phyloP scores from a whole-genome alignment of 768 basidiomycete species.

The Russula sp. region DNA sequence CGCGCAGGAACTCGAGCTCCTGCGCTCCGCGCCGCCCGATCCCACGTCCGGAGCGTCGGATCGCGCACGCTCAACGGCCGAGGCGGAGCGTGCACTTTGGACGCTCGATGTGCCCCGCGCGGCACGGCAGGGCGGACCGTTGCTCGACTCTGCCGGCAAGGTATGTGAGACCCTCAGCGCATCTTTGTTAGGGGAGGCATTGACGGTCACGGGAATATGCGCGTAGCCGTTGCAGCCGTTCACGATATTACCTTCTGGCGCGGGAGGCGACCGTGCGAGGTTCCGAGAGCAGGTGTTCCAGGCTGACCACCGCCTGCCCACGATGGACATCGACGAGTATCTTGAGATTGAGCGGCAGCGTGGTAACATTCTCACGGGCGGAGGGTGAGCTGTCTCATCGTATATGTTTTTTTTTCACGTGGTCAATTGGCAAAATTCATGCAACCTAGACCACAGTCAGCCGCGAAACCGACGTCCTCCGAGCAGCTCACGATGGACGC shows the following conservation, averaged over 20 bases:
- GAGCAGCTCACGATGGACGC: constrained; percentile 75
- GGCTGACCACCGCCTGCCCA: constrained; percentile 77
- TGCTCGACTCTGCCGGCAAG: constrained; percentile 73
- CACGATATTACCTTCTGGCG: constrained; percentile 73
- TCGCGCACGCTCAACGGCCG: constrained; percentile 32
- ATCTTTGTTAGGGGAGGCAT: constrained; percentile 8
- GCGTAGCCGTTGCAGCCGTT: constrained; percentile 82
- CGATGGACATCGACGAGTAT: constrained; percentile 95
- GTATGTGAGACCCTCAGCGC: constrained; percentile 36
- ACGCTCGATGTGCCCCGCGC: constrained; percentile 51
- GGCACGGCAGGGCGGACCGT: constrained; percentile 38
- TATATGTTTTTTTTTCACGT: background rate
- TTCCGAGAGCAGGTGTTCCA: constrained; percentile 80
- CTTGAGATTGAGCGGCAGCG: constrained; percentile 76
- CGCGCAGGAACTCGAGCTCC: constrained; percentile 65
- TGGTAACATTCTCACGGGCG: constrained; percentile 83
- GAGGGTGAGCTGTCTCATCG: constrained; percentile 55
- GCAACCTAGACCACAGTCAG: constrained; percentile 19
- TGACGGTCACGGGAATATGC: background rate
- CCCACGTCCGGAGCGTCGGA: constrained; percentile 29
- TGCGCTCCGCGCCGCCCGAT: constrained; percentile 45
- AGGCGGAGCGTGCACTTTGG: constrained; percentile 55
- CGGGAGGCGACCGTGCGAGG: constrained; percentile 58
- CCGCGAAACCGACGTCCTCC: constrained; percentile 59
- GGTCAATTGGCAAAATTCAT: background rate